Percentiles rank a stretch among this genome's conserved stretches.
These are phyloP conservation scores for Tricholoma saponaceum DNA, from an alignment of 768 basidiomycete genomes.

Conservation along the genomic window DNA sequence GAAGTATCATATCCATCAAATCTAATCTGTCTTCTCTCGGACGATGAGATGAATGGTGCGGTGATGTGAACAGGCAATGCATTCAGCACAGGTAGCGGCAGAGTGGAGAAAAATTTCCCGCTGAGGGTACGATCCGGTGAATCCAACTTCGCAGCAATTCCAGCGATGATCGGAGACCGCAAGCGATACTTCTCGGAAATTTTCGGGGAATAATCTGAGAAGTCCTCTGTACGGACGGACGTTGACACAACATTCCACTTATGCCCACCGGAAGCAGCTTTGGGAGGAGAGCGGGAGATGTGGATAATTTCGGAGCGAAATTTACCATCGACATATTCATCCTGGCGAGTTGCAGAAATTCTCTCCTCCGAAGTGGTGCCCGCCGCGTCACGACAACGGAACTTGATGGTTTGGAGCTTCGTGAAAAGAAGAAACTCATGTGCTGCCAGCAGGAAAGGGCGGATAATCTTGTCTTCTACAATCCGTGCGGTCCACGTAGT, in stretches of 20 bases:
- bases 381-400: conserved; percentile 17
- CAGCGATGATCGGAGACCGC: conserved; percentile 26
- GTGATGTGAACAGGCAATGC: conserved; percentile 43
- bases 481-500: conserved; percentile 18
- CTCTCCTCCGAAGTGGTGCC: not conserved
- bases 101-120: conserved; percentile 36
- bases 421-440: conserved; percentile 41
- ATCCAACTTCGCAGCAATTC: conserved; percentile 26
- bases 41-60: conserved; percentile 42
- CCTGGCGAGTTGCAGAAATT: not conserved
- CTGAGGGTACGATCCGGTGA: conserved; percentile 4
- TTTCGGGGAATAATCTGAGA: not conserved
- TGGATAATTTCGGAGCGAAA: conserved; percentile 1
- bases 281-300: not conserved
- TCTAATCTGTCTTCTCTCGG: conserved; percentile 41
- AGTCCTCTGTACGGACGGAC: not conserved
- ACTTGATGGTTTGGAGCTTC: conserved; percentile 23
- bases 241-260: conserved; percentile 9
- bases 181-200: conserved; percentile 18
- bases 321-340: not conserved
- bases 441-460: conserved; percentile 26
- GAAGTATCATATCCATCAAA: conserved; percentile 30
- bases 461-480: conserved; percentile 23
- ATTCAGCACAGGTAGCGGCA: conserved; percentile 37
- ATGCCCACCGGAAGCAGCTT: not conserved